Base-by-base conservation (phyloP, 2,329 filamentous ascomycete species). In the Aspergillus piperis region DNA sequence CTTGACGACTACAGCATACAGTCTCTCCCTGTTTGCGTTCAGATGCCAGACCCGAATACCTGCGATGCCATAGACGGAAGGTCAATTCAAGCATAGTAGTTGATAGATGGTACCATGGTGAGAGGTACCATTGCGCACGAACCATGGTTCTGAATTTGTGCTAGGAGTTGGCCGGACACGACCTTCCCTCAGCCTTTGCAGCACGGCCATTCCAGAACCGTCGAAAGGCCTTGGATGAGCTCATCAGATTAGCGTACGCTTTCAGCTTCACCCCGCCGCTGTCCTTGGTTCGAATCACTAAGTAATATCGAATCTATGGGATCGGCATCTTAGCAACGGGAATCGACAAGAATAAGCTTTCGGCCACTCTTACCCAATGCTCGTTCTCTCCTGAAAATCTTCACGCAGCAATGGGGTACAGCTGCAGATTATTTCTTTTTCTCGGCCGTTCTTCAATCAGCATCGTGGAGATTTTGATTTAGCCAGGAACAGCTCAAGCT, bases 381-480 rank as follows among this genome's bases (percentile, higher is more conserved):
- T 50, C 25, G 25, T 30, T 50, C 47, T 50, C 47, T 17, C 47
- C 47, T 50, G 47, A 50, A 50, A n/a, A 50, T 50, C 47, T 5
- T 50, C 41, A 7, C 21, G 10, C 19, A 44, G 23, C 13, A 23
- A 49, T 15, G 11, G 44, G 8, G 21, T 49, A 15, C 44, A 49
- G 15, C 8, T 17, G 47, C 25, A 50, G 8, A n/a, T n/a, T 15
- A 30, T 50, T 11, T 30, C n/a, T 17, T n/a, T 27, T 50, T 17
- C n/a, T 17, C n/a, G 8, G 6, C 47, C 47, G 25, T 17, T 17
- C 8, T 49, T 17, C 1, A 17, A 30, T 15, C 15, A 50, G 11
- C 1, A 11, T 23, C 19, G 41, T 8, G 4, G 21, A 5, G 41
- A 13, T 44, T 4, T 10, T 44, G 10, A 44, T 15, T 13, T 44